These are phyloP conservation scores for Pseudogymnoascus sp. DNA, from an alignment of 2,329 filamentous ascomycete species.

Conservation along the genomic window DNA sequence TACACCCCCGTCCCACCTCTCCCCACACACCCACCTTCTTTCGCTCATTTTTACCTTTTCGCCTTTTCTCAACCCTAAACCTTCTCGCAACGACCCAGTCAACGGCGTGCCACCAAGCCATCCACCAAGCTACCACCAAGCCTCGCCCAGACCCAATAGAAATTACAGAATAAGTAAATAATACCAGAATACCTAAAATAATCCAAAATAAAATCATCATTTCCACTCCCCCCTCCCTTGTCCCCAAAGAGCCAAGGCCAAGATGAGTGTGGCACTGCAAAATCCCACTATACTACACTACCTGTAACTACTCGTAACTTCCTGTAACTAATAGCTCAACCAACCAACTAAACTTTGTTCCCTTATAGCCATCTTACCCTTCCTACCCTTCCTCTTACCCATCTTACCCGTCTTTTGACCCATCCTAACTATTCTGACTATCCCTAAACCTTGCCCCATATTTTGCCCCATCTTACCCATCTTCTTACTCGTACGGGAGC, in stretches of 20 bases:
- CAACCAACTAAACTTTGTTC: neutral
- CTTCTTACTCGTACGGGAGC: neutral
- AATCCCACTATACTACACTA: neutral
- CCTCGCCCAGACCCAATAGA: neutral
- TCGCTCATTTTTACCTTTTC: neutral
- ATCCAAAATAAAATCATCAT: neutral
- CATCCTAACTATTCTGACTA: neutral
- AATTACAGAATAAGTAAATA: neutral
- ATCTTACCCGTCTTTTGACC: constrained; percentile 45
- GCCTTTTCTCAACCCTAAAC: neutral
- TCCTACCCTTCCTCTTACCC: constrained; percentile 55
- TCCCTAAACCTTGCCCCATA: neutral
- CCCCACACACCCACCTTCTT: neutral
- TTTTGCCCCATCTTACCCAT: neutral
- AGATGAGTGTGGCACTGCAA: neutral
- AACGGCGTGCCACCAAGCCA: neutral
- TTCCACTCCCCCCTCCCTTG: neutral
- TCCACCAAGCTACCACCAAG: neutral
- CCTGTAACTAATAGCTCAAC: too few relatives aligned
- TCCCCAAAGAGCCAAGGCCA: neutral
- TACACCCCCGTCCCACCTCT: neutral
- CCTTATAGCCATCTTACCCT: constrained; percentile 46
- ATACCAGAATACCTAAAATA: neutral
- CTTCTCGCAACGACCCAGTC: neutral
- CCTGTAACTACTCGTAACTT: neutral